These are phyloP conservation scores for Zygosaccharomyces pseudobailii DNA, from an alignment of 1,139 yeast genomes.

Conservation along the genomic window DNA sequence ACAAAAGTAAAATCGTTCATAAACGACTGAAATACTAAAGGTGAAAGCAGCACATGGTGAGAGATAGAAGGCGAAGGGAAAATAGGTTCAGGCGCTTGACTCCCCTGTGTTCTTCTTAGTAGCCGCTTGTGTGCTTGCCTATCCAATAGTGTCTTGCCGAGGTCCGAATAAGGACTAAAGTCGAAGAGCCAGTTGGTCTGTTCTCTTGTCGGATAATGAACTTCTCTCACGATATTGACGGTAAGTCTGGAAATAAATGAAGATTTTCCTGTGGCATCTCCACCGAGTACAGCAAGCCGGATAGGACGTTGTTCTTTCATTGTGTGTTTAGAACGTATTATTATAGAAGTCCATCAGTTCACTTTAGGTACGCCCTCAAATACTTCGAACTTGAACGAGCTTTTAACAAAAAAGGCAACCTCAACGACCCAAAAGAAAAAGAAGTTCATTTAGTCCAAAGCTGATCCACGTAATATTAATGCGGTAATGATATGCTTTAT, in stretches of 20 bases:
- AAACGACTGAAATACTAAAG: slow-evolving; percentile 36
- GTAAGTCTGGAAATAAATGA: slow-evolving; percentile 45
- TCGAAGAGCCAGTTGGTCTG: slow-evolving; percentile 51
- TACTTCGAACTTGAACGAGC: neutral
- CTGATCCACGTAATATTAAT: neutral
- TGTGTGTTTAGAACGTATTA: neutral
- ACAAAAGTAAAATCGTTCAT: slow-evolving; percentile 25
- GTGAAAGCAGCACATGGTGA: slow-evolving; percentile 32
- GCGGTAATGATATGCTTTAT: slow-evolving; percentile 21
- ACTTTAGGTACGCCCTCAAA: neutral
- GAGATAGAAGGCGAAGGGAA: slow-evolving; percentile 30
- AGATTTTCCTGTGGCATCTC: slow-evolving; percentile 39
- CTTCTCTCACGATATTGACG: slow-evolving; percentile 42
- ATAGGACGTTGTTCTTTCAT: slow-evolving; percentile 29
- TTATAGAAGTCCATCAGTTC: neutral
- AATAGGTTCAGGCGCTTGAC: slow-evolving; percentile 28
- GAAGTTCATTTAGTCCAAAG: neutral
- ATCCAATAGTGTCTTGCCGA: slow-evolving; percentile 46
- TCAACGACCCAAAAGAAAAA: neutral
- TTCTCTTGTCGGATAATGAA: slow-evolving; percentile 61
- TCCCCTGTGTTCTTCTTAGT: slow-evolving; percentile 33
- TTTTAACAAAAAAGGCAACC: neutral
- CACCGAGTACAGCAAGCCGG: slow-evolving; percentile 35
- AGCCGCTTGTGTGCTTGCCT: slow-evolving; percentile 36
- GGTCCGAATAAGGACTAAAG: slow-evolving; percentile 41